phyloP scores from a whole-genome alignment of 1,139 yeast genomes.

The Sugiyamaella neomexicana region DNA sequence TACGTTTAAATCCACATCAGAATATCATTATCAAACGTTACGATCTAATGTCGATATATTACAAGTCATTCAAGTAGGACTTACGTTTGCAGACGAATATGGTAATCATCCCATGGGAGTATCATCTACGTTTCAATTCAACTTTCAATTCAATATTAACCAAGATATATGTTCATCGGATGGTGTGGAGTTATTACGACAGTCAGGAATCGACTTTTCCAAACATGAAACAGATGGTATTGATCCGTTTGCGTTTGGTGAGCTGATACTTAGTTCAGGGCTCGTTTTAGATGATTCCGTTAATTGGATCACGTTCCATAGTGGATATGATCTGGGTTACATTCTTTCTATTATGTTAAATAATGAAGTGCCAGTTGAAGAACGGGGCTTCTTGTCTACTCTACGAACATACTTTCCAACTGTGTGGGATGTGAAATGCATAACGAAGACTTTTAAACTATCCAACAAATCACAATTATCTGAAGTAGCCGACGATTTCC shows the following conservation, averaged over 20 bases:
- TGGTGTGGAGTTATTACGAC: conserved; percentile 70
- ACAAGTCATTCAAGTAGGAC: conserved; percentile 82
- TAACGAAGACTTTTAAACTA: conserved; percentile 53
- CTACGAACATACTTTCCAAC: conserved; percentile 74
- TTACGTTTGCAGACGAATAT: conserved; percentile 76
- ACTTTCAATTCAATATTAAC: conserved; percentile 72
- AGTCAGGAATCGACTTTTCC: conserved; percentile 81
- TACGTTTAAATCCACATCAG: conserved; percentile 84
- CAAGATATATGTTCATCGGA: conserved; percentile 80
- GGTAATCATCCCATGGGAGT: conserved; percentile 67
- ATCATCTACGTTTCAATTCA: conserved; percentile 89
- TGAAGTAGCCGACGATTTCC: conserved; percentile 53
- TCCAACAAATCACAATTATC: conserved; percentile 41
- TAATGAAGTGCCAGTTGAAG: conserved; percentile 75
- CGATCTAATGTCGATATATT: conserved; percentile 87
- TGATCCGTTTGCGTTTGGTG: conserved; percentile 77
- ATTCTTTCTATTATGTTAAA: conserved; percentile 75
- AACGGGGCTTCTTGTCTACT: conserved; percentile 75
- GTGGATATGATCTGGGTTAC: conserved; percentile 92
- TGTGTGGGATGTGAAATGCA: conserved; percentile 78
- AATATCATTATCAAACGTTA: conserved; percentile 93
- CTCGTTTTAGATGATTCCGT: conserved; percentile 69
- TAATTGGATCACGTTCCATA: conserved; percentile 88
- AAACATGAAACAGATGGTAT: conserved; percentile 79
- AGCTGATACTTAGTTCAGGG: conserved; percentile 82